Conservation (phyloP, 2,329 filamentous ascomycete species). For the Paraphaeosphaeria minitans region DNA sequence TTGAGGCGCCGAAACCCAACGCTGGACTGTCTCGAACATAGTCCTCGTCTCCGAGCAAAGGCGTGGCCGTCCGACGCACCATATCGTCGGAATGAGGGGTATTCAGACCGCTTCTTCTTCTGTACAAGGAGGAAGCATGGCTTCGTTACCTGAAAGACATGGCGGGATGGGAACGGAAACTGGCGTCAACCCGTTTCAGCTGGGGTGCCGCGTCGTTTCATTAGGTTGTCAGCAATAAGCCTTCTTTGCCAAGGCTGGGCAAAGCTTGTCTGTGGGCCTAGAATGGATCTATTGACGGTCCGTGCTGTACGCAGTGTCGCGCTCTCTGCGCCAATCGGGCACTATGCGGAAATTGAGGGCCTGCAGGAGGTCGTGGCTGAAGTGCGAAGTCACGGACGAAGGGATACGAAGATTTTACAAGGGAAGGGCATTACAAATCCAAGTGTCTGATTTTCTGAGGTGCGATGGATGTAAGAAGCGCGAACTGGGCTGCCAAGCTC, state of each 20-base stretch:
- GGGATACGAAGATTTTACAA: neutral
- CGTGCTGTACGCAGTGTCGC: neutral
- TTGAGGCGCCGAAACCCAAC: neutral
- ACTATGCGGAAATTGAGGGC: neutral
- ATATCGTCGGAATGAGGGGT: slow-evolving; percentile 1
- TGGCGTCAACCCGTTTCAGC: neutral
- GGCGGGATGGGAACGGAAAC: neutral
- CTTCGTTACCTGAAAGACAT: neutral
- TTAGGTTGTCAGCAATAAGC: neutral
- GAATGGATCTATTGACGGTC: neutral
- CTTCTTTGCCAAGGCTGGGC: neutral
- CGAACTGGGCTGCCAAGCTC: neutral
- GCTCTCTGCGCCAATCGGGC: neutral
- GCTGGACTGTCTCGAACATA: neutral
- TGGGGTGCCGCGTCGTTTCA: neutral
- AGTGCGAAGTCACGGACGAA: neutral
- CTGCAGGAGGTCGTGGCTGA: neutral
- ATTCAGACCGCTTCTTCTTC: neutral
- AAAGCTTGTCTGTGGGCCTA: slow-evolving; percentile 1
- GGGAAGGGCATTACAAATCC: neutral
- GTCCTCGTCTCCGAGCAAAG: neutral
- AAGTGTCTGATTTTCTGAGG: neutral
- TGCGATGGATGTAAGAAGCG: neutral
- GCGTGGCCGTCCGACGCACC: slow-evolving; percentile 1
- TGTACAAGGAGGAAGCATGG: slow-evolving; percentile 1